Evolutionary conservation across 2,329 filamentous ascomycete species (phyloP).

Genomic region (Sarocladiaceae sp.): DNA sequence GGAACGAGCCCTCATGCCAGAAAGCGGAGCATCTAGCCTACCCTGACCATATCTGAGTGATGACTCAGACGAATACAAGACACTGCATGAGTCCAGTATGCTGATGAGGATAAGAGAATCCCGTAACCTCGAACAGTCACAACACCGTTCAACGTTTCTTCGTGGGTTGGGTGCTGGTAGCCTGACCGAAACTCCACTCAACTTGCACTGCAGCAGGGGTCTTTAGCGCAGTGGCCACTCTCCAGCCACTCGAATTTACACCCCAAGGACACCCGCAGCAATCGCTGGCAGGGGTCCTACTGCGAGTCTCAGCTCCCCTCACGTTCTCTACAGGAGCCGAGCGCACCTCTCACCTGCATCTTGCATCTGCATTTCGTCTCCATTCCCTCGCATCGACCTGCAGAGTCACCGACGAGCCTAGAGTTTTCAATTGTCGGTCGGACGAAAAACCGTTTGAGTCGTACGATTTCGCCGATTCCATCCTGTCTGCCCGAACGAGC

Average conservation of each 20-base stretch:
- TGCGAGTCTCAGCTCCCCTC: background rate
- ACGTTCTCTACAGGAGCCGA: background rate
- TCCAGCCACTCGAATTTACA: conserved; percentile 6
- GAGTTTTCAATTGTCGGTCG: too few species aligned
- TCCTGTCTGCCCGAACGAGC: background rate
- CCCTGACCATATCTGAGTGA: too few species aligned
- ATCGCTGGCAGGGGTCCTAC: background rate
- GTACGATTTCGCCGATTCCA: background rate
- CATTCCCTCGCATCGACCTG: background rate
- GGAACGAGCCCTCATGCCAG: too few species aligned
- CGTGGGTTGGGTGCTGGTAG: too few species aligned
- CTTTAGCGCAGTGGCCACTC: background rate
- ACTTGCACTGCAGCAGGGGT: too few species aligned
- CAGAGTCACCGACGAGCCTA: background rate
- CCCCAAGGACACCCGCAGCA: background rate
- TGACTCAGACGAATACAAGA: too few species aligned
- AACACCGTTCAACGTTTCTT: too few species aligned
- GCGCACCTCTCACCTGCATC: conserved; percentile 8
- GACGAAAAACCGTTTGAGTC: background rate
- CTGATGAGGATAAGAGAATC: too few species aligned
- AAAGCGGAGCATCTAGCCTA: too few species aligned
- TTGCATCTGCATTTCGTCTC: conserved; percentile 5
- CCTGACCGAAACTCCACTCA: too few species aligned
- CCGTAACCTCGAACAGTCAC: too few species aligned
- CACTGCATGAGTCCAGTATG: too few species aligned